Percentiles rank a stretch among this genome's conserved stretches.
These are phyloP conservation scores for Stephanodiscus triporus DNA, from an alignment of 108 stramenopile species.

Conservation along the genomic window DNA sequence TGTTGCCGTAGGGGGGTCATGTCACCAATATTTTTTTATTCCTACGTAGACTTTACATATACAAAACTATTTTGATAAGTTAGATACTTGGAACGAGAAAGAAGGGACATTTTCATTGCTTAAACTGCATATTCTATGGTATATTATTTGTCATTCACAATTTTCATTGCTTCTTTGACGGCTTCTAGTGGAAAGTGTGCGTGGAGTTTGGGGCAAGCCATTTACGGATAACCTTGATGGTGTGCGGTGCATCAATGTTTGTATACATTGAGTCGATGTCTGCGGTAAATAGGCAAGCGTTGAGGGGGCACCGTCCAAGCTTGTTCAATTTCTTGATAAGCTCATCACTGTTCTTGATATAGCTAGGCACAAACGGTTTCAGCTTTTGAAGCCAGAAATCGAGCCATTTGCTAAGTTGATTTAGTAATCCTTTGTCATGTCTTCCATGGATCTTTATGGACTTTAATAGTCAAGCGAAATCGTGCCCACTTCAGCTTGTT, in stretches of 20 bases:
- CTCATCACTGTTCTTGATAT: neutral
- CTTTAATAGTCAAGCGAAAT: neutral
- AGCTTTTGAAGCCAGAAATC: neutral
- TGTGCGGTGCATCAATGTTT: conserved; percentile 27
- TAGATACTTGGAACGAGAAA: too few relatives aligned
- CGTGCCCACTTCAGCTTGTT: too few relatives aligned
- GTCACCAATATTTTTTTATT: too few relatives aligned
- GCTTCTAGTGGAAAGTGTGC: conserved; percentile 8
- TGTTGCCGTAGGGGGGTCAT: too few relatives aligned
- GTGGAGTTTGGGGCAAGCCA: neutral
- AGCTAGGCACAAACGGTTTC: neutral
- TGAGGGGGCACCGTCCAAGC: neutral
- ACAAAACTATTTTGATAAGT: too few relatives aligned
- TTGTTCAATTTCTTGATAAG: too few relatives aligned
- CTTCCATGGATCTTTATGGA: neutral
- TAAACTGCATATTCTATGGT: too few relatives aligned
- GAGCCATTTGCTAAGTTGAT: neutral
- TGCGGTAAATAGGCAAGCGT: conserved; percentile 19
- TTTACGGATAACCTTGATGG: conserved; percentile 5
- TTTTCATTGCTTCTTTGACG: neutral
- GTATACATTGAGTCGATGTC: conserved; percentile 36
- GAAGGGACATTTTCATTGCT: too few relatives aligned
- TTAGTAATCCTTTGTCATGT: neutral
- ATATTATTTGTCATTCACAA: conserved; percentile 30
- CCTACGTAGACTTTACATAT: too few relatives aligned